A percentile compares a stretch with the other conserved stretches of the same genome.
These are phyloP conservation scores for Saturnispora sekii DNA, from an alignment of 805 yeast genomes.

Conservation along the genomic window DNA sequence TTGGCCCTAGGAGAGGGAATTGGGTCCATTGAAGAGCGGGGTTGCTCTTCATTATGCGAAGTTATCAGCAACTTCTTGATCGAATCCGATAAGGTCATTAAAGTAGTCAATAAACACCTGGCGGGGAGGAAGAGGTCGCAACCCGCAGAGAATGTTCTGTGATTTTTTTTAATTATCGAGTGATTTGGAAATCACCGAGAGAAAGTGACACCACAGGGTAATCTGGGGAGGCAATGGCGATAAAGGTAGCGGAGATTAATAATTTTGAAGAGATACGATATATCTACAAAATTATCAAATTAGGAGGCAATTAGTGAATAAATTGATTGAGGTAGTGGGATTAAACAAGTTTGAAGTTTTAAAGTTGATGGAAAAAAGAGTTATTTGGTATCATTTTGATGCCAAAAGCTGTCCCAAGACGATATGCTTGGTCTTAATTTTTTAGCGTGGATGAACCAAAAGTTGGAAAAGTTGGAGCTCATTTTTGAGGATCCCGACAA, in stretches of 20 bases:
- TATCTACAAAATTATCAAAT: too few relatives aligned
- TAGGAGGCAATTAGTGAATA: too few relatives aligned
- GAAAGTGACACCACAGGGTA: background rate
- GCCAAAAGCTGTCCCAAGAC: background rate
- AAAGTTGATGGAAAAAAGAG: too few relatives aligned
- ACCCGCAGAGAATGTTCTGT: background rate
- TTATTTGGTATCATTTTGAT: slow-evolving; percentile 2
- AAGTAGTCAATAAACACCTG: too few relatives aligned
- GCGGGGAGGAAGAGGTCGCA: background rate
- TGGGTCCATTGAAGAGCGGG: slow-evolving; percentile 1
- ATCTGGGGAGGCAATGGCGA: too few relatives aligned
- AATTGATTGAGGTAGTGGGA: too few relatives aligned
- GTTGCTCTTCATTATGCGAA: too few relatives aligned
- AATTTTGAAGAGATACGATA: too few relatives aligned
- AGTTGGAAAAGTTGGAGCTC: background rate
- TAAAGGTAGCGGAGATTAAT: too few relatives aligned
- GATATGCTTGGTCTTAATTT: background rate
- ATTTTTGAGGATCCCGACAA: background rate
- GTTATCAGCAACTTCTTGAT: background rate
- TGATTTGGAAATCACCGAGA: background rate
- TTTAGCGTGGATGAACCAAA: background rate
- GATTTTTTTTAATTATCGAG: background rate
- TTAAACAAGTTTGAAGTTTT: too few relatives aligned
- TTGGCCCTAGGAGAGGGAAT: background rate
- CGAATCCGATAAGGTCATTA: too few relatives aligned